Evolutionary conservation across 768 basidiomycete species (phyloP).

Genomic region (Pleurotus cornucopiae): DNA sequence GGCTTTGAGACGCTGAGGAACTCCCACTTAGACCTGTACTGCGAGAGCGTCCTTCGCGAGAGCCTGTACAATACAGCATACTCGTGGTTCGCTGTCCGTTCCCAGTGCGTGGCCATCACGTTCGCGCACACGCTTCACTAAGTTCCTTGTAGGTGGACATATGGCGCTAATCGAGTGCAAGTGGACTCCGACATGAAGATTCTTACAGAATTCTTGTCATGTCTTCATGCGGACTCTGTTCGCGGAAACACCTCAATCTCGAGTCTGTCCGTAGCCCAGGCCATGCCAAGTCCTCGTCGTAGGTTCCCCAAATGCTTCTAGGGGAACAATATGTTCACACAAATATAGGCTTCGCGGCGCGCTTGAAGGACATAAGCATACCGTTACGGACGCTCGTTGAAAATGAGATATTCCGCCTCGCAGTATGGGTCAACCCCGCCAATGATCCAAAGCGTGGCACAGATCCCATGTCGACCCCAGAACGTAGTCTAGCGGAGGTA

Average conservation of each 20-base stretch:
- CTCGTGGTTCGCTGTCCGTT: slow-evolving; percentile 90
- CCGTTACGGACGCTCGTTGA: slow-evolving; percentile 84
- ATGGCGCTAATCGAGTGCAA: slow-evolving; percentile 90
- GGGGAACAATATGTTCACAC: background rate
- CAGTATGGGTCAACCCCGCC: slow-evolving; percentile 87
- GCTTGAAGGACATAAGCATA: slow-evolving; percentile 63
- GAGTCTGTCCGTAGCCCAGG: slow-evolving; percentile 55
- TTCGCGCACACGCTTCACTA: background rate
- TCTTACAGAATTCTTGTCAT: slow-evolving; percentile 76
- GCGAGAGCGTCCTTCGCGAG: slow-evolving; percentile 74
- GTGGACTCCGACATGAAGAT: slow-evolving; percentile 86
- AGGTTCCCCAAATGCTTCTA: slow-evolving; percentile 14
- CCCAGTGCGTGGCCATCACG: slow-evolving; percentile 59
- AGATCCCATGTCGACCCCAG: slow-evolving; percentile 48
- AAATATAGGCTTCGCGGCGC: slow-evolving; percentile 47
- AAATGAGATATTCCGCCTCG: slow-evolving; percentile 82
- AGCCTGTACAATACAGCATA: slow-evolving; percentile 77
- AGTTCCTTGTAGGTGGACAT: slow-evolving; percentile 75
- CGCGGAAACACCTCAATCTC: slow-evolving; percentile 55
- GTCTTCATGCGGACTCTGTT: slow-evolving; percentile 70
- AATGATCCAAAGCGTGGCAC: slow-evolving; percentile 68
- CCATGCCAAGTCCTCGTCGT: slow-evolving; percentile 38
- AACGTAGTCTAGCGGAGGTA: slow-evolving; percentile 64
- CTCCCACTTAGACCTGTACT: slow-evolving; percentile 77
- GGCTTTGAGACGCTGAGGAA: slow-evolving; percentile 91